Percentiles rank a stretch among this genome's conserved stretches.
Evolutionary conservation across 2,329 filamentous ascomycete species (phyloP).

Genomic region (Pyrenophora graminea): DNA sequence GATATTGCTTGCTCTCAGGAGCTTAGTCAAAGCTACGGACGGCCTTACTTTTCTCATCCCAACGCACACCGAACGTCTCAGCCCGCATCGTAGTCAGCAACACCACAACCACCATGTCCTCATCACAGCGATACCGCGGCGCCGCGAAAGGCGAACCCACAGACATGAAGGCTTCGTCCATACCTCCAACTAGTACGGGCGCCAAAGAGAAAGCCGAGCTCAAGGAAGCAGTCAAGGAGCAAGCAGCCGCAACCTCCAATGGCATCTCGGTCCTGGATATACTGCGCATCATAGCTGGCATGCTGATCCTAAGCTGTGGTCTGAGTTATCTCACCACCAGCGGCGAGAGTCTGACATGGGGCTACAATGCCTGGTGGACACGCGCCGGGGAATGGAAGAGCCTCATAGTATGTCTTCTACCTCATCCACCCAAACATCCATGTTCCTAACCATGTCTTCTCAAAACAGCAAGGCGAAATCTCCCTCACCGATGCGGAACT

Average conservation of each 20-base stretch:
- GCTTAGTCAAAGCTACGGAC: not conserved
- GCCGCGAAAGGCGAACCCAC: conserved; percentile 14
- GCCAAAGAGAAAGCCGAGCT: conserved; percentile 32
- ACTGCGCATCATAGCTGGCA: conserved; percentile 69
- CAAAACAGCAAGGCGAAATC: conserved; percentile 58
- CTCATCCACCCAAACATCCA: not conserved
- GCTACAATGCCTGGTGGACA: conserved; percentile 47
- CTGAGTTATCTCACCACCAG: conserved; percentile 77
- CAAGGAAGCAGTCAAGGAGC: conserved; percentile 30
- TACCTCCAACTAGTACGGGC: conserved; percentile 15
- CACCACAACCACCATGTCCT: conserved; percentile 21
- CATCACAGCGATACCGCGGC: conserved; percentile 29
- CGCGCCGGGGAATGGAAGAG: conserved; percentile 41
- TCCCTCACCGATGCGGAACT: conserved; percentile 78
- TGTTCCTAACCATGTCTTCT: not conserved
- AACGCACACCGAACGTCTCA: not conserved
- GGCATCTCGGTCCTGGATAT: conserved; percentile 60
- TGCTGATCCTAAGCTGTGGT: conserved; percentile 67
- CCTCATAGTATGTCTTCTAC: conserved; percentile 30
- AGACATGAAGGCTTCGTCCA: conserved; percentile 11
- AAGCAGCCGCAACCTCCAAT: conserved; percentile 26
- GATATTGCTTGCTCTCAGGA: no score
- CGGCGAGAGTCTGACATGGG: conserved; percentile 58
- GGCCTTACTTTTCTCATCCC: not conserved
- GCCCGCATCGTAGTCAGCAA: not conserved